phyloP scores from a whole-genome alignment of 1,284 basidiomycete genomes.

The Irpex sp. region DNA sequence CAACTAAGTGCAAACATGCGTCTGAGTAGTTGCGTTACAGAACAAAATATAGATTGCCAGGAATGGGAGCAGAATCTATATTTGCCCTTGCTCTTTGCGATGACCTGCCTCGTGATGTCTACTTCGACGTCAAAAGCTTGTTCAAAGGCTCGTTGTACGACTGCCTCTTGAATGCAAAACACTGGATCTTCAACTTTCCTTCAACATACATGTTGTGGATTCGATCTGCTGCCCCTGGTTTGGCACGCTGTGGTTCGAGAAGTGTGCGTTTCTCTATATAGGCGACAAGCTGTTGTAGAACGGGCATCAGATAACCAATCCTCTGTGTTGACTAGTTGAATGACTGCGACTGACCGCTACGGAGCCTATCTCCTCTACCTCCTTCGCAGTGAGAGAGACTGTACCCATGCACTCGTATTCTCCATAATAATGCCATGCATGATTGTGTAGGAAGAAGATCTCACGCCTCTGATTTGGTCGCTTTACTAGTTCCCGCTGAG shows the following conservation, averaged over 20 bases:
- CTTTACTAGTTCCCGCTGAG: neutral
- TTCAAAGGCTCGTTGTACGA: conserved; percentile 13
- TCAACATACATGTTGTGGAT: conserved; percentile 15
- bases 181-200: conserved; percentile 14
- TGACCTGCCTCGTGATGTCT: neutral
- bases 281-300: neutral
- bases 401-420: conserved; percentile 13
- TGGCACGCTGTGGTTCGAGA: conserved; percentile 5
- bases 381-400: neutral
- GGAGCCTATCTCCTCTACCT: neutral
- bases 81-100: neutral
- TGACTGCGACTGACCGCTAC: neutral
- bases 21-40: neutral
- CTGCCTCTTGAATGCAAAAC: conserved; percentile 15
- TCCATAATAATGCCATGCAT: conserved; percentile 16
- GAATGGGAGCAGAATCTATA: neutral
- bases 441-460: conserved; percentile 11
- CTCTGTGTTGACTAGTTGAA: neutral
- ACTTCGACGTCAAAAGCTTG: neutral
- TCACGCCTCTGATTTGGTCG: conserved; percentile 5
- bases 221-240: conserved; percentile 7
- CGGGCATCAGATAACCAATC: neutral
- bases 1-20: too few relatives aligned
- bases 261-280: conserved; percentile 6
- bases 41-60: neutral